These are phyloP conservation scores for Trypanosoma caninum DNA, from an alignment of 208 protist genomes.

Conservation along the genomic window DNA sequence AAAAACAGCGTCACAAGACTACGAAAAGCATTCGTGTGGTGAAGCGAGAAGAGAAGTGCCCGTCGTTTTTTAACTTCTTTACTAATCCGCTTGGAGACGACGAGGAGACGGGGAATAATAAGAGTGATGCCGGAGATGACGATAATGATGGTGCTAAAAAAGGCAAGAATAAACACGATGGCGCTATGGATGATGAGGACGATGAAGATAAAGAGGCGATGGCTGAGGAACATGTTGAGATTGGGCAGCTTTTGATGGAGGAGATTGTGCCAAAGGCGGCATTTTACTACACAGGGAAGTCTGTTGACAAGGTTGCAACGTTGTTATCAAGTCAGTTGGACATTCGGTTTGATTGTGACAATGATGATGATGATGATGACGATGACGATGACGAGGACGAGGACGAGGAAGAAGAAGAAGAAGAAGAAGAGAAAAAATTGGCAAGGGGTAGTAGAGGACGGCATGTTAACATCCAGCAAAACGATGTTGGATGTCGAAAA, in stretches of 20 bases:
- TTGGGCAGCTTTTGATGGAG: conserved; percentile 69
- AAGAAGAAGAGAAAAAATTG: background rate
- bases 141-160: conserved; percentile 22
- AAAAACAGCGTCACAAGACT: conserved; percentile 90
- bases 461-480: no score
- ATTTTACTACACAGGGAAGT: conserved; percentile 88
- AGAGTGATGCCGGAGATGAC: conserved; percentile 24
- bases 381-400: conserved; percentile 43
- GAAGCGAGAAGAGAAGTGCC: conserved; percentile 73
- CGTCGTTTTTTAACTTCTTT: conserved; percentile 95
- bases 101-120: conserved; percentile 21
- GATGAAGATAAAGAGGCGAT: conserved; percentile 44
- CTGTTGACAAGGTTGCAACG: conserved; percentile 56
- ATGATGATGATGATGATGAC: conserved; percentile 58
- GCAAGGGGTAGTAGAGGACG: no score
- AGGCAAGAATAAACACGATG: conserved; percentile 13
- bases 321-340: conserved; percentile 31
- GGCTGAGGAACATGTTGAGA: conserved; percentile 77
- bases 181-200: conserved; percentile 25
- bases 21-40: conserved; percentile 79
- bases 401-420: conserved; percentile 11
- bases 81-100: conserved; percentile 45
- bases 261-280: conserved; percentile 83
- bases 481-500: no score
- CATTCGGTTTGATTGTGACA: conserved; percentile 23